Percentiles rank a stretch among this genome's conserved stretches.
These are phyloP conservation scores for Cutaneotrichosporon sp. DNA, from an alignment of 1,284 basidiomycete species.

Conservation along the genomic window DNA sequence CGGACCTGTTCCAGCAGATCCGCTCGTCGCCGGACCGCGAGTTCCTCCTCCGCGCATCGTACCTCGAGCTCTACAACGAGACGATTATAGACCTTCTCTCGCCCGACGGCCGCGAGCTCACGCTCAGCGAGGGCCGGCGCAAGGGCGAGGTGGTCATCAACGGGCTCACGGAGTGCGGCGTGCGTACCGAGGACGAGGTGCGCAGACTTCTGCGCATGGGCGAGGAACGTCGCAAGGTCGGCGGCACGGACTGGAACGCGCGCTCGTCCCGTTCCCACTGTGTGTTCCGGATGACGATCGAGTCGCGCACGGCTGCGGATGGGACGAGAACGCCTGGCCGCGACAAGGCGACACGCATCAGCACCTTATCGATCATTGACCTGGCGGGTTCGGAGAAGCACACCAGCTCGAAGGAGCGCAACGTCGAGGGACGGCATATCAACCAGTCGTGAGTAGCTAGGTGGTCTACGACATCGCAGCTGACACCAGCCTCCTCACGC, in stretches of 20 bases:
- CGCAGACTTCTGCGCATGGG: constrained; percentile 80
- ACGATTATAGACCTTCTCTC: constrained; percentile 66
- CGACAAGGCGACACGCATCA: constrained; percentile 59
- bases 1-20: constrained; percentile 57
- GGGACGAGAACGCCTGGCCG: constrained; percentile 17
- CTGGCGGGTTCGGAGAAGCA: constrained; percentile 97
- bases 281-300: constrained; percentile 77
- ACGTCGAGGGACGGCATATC: constrained; percentile 90
- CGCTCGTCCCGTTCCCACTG: constrained; percentile 89
- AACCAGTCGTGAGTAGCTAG: constrained; percentile 25
- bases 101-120: constrained; percentile 42
- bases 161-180: constrained; percentile 61
- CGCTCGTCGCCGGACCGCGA: constrained; percentile 62
- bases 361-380: constrained; percentile 64
- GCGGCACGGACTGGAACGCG: constrained; percentile 97
- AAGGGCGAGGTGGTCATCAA: constrained; percentile 53
- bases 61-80: constrained; percentile 98
- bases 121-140: constrained; percentile 51
- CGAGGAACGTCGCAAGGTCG: constrained; percentile 84
- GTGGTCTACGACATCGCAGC: neutral
- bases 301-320: constrained; percentile 20
- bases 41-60: constrained; percentile 89
- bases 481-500: constrained; percentile 64
- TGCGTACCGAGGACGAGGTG: constrained; percentile 84
- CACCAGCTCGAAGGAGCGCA: constrained; percentile 87